Evolutionary conservation across 768 basidiomycete genomes (phyloP).

Genomic region (Grammothele lineata): DNA sequence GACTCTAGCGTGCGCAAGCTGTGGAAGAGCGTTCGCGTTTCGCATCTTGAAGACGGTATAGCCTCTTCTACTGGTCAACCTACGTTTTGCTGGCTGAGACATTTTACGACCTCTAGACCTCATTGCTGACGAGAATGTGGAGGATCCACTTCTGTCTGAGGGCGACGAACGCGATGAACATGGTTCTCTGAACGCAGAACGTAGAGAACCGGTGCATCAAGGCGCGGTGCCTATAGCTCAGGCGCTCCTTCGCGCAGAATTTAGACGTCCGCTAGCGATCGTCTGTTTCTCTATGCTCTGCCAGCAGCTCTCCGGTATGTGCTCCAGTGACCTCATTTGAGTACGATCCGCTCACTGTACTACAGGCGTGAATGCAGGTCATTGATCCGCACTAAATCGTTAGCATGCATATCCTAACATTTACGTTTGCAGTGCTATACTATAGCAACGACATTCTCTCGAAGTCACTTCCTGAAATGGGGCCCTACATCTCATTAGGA

Average conservation of each 20-base stretch:
- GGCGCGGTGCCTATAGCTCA: slow-evolving; percentile 47
- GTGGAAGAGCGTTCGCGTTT: slow-evolving; percentile 42
- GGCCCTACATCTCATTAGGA: slow-evolving; percentile 77
- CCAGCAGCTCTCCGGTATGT: slow-evolving; percentile 64
- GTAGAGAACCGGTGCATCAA: slow-evolving; percentile 21
- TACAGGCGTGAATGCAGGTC: slow-evolving; percentile 74
- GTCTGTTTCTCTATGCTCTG: slow-evolving; percentile 69
- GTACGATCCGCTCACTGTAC: neutral
- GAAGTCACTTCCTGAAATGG: slow-evolving; percentile 72
- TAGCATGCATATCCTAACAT: too few species aligned
- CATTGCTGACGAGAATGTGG: slow-evolving; percentile 17
- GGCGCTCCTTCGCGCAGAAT: slow-evolving; percentile 44
- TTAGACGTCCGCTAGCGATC: slow-evolving; percentile 59
- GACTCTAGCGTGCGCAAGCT: slow-evolving; percentile 42
- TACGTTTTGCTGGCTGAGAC: neutral
- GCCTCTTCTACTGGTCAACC: too few species aligned
- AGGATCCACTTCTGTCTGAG: slow-evolving; percentile 40
- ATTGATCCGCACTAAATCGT: neutral
- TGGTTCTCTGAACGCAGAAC: slow-evolving; percentile 11
- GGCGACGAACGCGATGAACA: slow-evolving; percentile 24
- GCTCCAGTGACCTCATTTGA: too few species aligned
- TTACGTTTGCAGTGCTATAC: slow-evolving; percentile 75
- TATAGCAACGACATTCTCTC: slow-evolving; percentile 88
- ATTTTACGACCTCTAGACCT: neutral
- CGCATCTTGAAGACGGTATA: slow-evolving; percentile 9